These are phyloP conservation scores for Candida arabinofermentans DNA, from an alignment of 805 yeast species.

Conservation along the genomic window DNA sequence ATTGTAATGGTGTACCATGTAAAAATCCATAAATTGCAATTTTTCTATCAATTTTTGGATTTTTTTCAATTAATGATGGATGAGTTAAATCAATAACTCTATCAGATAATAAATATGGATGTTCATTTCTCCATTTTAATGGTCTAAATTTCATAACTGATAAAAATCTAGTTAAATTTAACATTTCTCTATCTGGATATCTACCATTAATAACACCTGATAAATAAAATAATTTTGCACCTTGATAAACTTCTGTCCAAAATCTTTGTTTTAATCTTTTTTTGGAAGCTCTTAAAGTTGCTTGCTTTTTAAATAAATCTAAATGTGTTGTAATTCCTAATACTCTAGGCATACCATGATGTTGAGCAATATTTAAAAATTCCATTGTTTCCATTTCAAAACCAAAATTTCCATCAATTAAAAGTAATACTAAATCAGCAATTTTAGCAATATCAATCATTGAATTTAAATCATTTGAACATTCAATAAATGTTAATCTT, in stretches of 20 bases:
- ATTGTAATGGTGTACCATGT: slow-evolving; percentile 86
- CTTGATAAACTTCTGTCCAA: slow-evolving; percentile 99
- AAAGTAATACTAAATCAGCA: slow-evolving; percentile 83
- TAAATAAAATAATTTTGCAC: slow-evolving; percentile 91
- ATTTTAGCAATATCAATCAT: slow-evolving; percentile 96
- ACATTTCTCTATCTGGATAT: slow-evolving; percentile 94
- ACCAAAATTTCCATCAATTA: slow-evolving; percentile 97
- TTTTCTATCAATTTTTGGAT: slow-evolving; percentile 82
- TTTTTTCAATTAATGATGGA: slow-evolving; percentile 72
- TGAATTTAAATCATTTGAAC: slow-evolving; percentile 85
- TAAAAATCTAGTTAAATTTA: slow-evolving; percentile 86
- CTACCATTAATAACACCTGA: slow-evolving; percentile 97
- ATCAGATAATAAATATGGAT: slow-evolving; percentile 89
- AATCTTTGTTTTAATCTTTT: slow-evolving; percentile 89
- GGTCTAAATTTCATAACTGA: slow-evolving; percentile 98
- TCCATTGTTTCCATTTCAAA: slow-evolving; percentile 99
- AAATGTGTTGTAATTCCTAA: slow-evolving; percentile 94
- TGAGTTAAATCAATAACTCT: slow-evolving; percentile 90
- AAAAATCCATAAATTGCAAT: slow-evolving; percentile 91
- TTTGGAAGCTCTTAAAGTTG: slow-evolving; percentile 87
- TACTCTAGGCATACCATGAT: slow-evolving; percentile 98
- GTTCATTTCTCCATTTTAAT: slow-evolving; percentile 98
- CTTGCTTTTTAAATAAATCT: slow-evolving; percentile 85
- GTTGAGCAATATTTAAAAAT: slow-evolving; percentile 90
- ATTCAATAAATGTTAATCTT: slow-evolving; percentile 88